Percentiles rank a stretch among this genome's conserved stretches.
Evolutionary conservation across 1,284 basidiomycete genomes (phyloP).

Genomic region (Cystobasidium slooffiae): DNA sequence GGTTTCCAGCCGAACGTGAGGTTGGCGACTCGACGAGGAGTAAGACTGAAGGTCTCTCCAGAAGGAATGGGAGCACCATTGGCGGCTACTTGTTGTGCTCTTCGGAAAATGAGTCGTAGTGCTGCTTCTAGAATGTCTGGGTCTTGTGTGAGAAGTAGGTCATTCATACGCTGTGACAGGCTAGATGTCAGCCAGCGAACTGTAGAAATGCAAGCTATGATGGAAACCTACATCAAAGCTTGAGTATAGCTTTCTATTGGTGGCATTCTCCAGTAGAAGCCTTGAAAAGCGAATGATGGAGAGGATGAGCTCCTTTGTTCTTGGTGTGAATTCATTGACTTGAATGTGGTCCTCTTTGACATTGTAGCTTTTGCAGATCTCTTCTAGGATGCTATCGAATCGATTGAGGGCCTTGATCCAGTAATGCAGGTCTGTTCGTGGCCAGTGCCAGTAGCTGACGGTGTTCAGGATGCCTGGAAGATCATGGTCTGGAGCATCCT

Average conservation of each 20-base stretch:
- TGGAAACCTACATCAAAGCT: constrained; percentile 84
- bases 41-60: constrained; percentile 48
- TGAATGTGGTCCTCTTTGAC: constrained; percentile 61
- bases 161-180: constrained; percentile 75
- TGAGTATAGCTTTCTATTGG: constrained; percentile 93
- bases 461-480: constrained; percentile 67
- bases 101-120: constrained; percentile 83
- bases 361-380: constrained; percentile 76
- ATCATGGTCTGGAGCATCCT: constrained; percentile 62
- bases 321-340: constrained; percentile 74
- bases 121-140: constrained; percentile 83
- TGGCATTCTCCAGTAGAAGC: constrained; percentile 93
- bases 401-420: constrained; percentile 96
- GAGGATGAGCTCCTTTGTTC: constrained; percentile 75
- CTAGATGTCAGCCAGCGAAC: constrained; percentile 24
- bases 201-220: background rate
- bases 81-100: constrained; percentile 67
- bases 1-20: constrained; percentile 40
- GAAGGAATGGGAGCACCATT: constrained; percentile 56
- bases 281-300: constrained; percentile 87
- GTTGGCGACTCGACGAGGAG: constrained; percentile 18
- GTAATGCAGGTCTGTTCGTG: constrained; percentile 92
- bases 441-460: constrained; percentile 87
- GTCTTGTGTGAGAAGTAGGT: constrained; percentile 84
- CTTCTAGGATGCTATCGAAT: constrained; percentile 86